phyloP scores from a whole-genome alignment of 768 basidiomycete species.

The Lactarius quietus region DNA sequence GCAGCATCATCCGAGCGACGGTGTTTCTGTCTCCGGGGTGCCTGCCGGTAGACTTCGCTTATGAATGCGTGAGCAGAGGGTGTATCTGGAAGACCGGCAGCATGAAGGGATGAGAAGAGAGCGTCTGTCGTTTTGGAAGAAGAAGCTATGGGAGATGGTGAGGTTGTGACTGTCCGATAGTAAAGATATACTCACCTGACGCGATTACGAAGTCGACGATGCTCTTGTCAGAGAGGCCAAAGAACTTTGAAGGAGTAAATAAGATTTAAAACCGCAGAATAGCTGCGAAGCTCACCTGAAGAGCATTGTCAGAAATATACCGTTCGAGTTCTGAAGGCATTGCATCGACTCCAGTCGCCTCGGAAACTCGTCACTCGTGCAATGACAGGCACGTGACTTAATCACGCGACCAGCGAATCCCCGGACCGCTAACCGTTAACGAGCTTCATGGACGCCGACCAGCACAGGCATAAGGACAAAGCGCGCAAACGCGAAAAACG shows the following conservation, averaged over 20 bases:
- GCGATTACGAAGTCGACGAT: slow-evolving; percentile 87
- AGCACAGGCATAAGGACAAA: slow-evolving; percentile 38
- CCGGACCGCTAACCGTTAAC: not conserved
- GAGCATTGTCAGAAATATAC: slow-evolving; percentile 76
- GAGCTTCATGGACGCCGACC: slow-evolving; percentile 29
- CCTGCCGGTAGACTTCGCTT: slow-evolving; percentile 68
- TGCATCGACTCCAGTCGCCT: not conserved
- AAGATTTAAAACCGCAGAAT: slow-evolving; percentile 10
- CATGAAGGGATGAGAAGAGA: slow-evolving; percentile 70
- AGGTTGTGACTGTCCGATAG: slow-evolving; percentile 11
- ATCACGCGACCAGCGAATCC: not conserved
- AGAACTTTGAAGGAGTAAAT: slow-evolving; percentile 49
- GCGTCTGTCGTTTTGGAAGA: slow-evolving; percentile 77
- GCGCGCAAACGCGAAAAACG: slow-evolving; percentile 48
- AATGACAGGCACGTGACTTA: slow-evolving; percentile 5
- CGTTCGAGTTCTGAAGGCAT: slow-evolving; percentile 66
- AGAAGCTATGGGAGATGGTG: slow-evolving; percentile 49
- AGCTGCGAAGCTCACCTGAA: slow-evolving; percentile 48
- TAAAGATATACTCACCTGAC: slow-evolving; percentile 51
- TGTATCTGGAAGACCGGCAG: slow-evolving; percentile 77
- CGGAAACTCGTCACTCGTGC: not conserved
- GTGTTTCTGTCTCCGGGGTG: slow-evolving; percentile 73
- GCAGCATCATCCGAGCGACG: slow-evolving; percentile 49
- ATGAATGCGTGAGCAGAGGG: slow-evolving; percentile 79
- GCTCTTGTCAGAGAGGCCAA: slow-evolving; percentile 79